These are phyloP conservation scores for Botryobasidium botryosum DNA, from an alignment of 768 basidiomycete species.

Conservation along the genomic window DNA sequence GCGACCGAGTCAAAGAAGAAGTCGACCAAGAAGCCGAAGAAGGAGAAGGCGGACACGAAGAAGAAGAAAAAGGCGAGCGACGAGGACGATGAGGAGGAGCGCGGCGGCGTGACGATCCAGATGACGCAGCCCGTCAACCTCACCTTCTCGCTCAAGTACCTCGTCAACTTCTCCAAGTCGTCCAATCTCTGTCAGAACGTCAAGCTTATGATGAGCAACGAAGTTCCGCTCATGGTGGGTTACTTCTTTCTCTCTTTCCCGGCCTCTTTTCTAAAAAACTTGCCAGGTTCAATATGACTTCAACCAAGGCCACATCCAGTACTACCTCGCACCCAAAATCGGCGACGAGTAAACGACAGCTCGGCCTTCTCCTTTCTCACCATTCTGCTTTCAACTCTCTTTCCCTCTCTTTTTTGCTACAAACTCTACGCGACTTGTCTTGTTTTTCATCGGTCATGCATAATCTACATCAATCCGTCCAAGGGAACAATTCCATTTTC, in stretches of 20 bases:
- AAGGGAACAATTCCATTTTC: too few species aligned
- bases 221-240: conserved; percentile 73
- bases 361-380: too few species aligned
- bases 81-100: conserved; percentile 33
- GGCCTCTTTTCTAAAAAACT: conserved; percentile 4
- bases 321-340: conserved; percentile 94
- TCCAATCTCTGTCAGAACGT: conserved; percentile 54
- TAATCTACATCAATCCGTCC: too few species aligned
- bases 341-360: conserved; percentile 45
- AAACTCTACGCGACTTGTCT: too few species aligned
- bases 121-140: conserved; percentile 83
- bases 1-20: neutral
- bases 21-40: conserved; percentile 10
- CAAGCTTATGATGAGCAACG: conserved; percentile 78
- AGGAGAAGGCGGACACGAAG: conserved; percentile 13
- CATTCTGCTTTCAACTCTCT: too few species aligned
- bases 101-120: conserved; percentile 53
- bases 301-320: conserved; percentile 72
- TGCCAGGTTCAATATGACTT: conserved; percentile 76
- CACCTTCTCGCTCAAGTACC: conserved; percentile 93
- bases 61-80: conserved; percentile 67
- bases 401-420: too few species aligned
- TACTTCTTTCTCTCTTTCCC: neutral
- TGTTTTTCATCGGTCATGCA: too few species aligned
- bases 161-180: conserved; percentile 92